Conservation (phyloP, 2,329 filamentous ascomycete genomes). For the Ascochyta rabiei region DNA sequence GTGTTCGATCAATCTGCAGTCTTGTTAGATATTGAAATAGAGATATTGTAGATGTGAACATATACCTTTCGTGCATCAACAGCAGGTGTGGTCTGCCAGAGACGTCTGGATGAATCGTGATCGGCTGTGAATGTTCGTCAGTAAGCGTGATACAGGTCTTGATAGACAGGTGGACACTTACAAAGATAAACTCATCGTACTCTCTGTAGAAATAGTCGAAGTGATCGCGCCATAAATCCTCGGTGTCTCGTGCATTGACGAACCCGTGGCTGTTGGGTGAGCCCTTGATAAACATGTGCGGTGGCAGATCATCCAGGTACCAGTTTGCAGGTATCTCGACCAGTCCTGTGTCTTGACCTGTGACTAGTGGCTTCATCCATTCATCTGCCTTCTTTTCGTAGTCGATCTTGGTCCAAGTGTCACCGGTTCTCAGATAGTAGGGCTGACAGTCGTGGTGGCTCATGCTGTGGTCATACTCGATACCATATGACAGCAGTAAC, state of each 20-base stretch:
- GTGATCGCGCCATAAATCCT: constrained; percentile 69
- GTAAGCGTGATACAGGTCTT: neutral
- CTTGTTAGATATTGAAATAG: neutral
- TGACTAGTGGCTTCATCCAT: constrained; percentile 70
- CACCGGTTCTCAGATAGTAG: constrained; percentile 69
- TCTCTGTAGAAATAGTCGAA: constrained; percentile 78
- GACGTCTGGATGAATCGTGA: constrained; percentile 75
- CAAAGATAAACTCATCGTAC: constrained; percentile 75
- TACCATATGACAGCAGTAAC: constrained; percentile 67
- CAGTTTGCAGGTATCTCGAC: constrained; percentile 71
- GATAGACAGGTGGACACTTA: constrained; percentile 52
- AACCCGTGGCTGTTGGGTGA: constrained; percentile 68
- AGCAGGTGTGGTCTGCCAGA: constrained; percentile 71
- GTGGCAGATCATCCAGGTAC: constrained; percentile 65
- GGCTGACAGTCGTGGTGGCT: constrained; percentile 68
- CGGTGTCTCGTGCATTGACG: constrained; percentile 61
- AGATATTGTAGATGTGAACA: neutral
- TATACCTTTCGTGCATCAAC: constrained; percentile 72
- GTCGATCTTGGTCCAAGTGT: constrained; percentile 71
- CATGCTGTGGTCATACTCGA: constrained; percentile 73
- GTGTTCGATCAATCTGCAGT: constrained; percentile 65
- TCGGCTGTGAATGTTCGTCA: constrained; percentile 51
- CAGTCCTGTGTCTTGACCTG: constrained; percentile 65
- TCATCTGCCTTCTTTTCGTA: constrained; percentile 65
- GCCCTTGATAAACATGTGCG: constrained; percentile 74